These are phyloP conservation scores for Phallus indusiatus DNA, from an alignment of 768 basidiomycete genomes.

Conservation along the genomic window DNA sequence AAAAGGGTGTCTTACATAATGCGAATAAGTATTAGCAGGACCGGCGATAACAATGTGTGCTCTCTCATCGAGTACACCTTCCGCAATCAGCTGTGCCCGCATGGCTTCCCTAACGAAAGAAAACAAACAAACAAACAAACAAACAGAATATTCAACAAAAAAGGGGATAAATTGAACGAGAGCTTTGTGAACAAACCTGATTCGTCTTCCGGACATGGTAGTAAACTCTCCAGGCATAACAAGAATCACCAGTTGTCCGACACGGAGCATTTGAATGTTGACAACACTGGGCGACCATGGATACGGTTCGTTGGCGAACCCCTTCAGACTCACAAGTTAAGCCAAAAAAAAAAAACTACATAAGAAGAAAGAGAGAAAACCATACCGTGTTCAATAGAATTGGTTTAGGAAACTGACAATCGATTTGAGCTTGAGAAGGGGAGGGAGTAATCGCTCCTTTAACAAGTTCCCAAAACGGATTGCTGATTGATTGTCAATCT, in stretches of 20 bases:
- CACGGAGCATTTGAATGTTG: conserved; percentile 67
- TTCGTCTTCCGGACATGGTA: conserved; percentile 71
- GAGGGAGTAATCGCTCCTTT: conserved; percentile 65
- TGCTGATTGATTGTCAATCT: too few relatives aligned
- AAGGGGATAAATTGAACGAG: too few relatives aligned
- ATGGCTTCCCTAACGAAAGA: conserved; percentile 46
- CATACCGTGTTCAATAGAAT: conserved; percentile 65
- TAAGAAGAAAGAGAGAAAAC: not conserved
- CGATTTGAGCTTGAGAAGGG: conserved; percentile 50
- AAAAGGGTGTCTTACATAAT: conserved; percentile 44
- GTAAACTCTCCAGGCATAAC: conserved; percentile 73
- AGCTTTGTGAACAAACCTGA: conserved; percentile 51
- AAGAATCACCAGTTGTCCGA: conserved; percentile 67
- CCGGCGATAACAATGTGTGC: conserved; percentile 73
- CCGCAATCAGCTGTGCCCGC: conserved; percentile 52
- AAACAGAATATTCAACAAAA: too few relatives aligned
- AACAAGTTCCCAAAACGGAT: conserved; percentile 75
- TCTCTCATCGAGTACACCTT: conserved; percentile 51
- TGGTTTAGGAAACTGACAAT: conserved; percentile 71
- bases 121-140: too few relatives aligned
- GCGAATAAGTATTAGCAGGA: conserved; percentile 74
- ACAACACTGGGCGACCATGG: conserved; percentile 68
- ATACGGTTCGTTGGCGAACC: conserved; percentile 58
- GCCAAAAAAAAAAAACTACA: conserved; percentile 5
- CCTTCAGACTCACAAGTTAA: conserved; percentile 28